Evolutionary conservation across 257 asterid species (phyloP).

Genomic region (Coffea eugenioides): DNA sequence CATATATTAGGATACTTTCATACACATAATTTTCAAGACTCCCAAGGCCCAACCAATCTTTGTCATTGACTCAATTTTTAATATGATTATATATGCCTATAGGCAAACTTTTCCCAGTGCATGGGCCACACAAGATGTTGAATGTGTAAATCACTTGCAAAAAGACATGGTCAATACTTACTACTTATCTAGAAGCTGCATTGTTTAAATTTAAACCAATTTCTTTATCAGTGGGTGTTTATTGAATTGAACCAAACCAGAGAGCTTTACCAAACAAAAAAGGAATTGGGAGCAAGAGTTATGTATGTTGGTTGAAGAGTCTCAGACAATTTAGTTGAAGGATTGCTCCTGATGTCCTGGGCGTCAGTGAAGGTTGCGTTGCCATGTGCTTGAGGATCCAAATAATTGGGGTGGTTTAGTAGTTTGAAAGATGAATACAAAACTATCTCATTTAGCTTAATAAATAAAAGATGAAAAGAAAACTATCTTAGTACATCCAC

Average conservation of each 20-base stretch:
- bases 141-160: not conserved
- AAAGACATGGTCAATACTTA: not conserved
- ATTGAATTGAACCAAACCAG: not conserved
- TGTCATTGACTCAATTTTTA: not conserved
- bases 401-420: not conserved
- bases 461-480: not conserved
- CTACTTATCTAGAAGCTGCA: not conserved
- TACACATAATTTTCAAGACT: not conserved
- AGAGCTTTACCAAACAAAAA: not conserved
- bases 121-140: slow-evolving; percentile 1
- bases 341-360: not conserved
- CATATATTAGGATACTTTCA: slow-evolving; percentile 3
- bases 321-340: not conserved
- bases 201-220: not conserved
- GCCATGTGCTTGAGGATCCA: not conserved
- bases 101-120: not conserved
- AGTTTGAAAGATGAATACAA: not conserved
- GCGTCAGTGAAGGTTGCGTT: not conserved
- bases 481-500: not conserved
- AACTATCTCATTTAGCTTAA: not conserved
- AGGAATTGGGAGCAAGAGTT: not conserved
- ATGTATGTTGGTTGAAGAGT: not conserved
- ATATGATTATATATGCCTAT: not conserved
- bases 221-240: not conserved
- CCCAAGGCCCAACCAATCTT: slow-evolving; percentile 10